Base-by-base conservation (phyloP, 2,329 filamentous ascomycete species). In the Sporothrix luriei region DNA sequence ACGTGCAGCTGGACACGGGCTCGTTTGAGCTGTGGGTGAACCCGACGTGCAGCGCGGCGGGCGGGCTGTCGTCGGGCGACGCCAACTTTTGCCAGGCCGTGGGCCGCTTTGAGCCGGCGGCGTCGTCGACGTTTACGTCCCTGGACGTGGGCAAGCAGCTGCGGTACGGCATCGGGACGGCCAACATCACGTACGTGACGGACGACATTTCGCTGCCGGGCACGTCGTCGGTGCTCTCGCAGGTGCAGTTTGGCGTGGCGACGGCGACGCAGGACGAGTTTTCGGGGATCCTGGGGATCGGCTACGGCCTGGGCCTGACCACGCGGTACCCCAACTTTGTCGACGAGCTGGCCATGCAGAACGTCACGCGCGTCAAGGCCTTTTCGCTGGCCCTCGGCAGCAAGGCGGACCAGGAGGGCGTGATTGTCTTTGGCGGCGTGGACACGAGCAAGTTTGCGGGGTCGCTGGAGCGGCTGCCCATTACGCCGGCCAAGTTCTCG, bases 201-300 rank as follows among this genome's bases (percentile, higher is more conserved):
- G 84, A 86, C 77, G 77, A 76, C 66, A 80, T 86, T 64, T 73
- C 76, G 11, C 79, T 86, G 26, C 76, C 79, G 7, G 79, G 79
- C 57, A 80, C 79, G 48, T 72, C 78, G 11, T 74, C 81, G 2
- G 80, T 81, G 11, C 77, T 88, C 19, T 75, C 80, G 21, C 76
- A 80, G n/a, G 82, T 90, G 67, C 86, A 89, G 74, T 90, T 91
- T 71, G 89, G 89, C 71, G 85, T 90, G 49, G 89, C 88, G n/a
- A 84, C 83, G 51, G 74, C 76, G 14, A 82, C 81, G 6, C 71
- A 77, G 16, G 80, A 85, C 71, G 81, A 84, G 72, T 84, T 84
- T 70, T 79, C 83, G 0, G 84, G 84, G 49, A 92, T 95, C 61
- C 78, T 96, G 24, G 92, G 92, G 26, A 89, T 95, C 69, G 92